Evolutionary conservation across 805 yeast species (phyloP).

Genomic region (Candida yuanshanica): DNA sequence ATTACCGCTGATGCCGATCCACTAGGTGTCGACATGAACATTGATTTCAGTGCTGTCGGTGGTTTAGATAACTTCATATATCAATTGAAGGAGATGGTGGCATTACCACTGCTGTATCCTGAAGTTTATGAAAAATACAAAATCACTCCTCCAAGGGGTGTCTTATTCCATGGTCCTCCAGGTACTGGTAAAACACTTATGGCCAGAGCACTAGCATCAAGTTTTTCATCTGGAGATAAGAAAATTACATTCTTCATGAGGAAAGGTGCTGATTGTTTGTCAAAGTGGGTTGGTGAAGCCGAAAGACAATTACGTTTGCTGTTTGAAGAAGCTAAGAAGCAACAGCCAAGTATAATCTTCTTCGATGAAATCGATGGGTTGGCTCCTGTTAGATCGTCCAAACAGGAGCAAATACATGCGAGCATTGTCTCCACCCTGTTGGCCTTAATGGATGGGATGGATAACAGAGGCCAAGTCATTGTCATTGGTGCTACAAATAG

Average conservation of each 20-base stretch:
- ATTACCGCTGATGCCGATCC: constrained; percentile 88
- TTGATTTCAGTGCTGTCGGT: constrained; percentile 81
- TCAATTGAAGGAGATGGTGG: constrained; percentile 95
- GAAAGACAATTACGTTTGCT: constrained; percentile 86
- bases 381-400: constrained; percentile 96
- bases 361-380: constrained; percentile 98
- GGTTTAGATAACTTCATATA: constrained; percentile 88
- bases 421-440: constrained; percentile 91
- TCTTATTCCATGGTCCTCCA: constrained; percentile 96
- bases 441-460: constrained; percentile 99
- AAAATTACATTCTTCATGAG: constrained; percentile 97
- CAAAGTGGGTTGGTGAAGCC: constrained; percentile 99
- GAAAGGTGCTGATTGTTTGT: constrained; percentile 94
- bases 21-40: constrained; percentile 80
- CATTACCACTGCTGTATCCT: constrained; percentile 87
- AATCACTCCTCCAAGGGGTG: constrained; percentile 96
- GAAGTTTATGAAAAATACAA: constrained; percentile 86
- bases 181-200: constrained; percentile 98
- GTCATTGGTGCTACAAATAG: constrained; percentile 98
- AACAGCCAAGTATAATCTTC: constrained; percentile 93
- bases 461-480: constrained; percentile 94
- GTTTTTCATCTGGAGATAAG: constrained; percentile 77
- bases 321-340: constrained; percentile 93
- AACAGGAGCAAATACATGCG: constrained; percentile 98
- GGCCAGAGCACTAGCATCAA: constrained; percentile 97